Base-by-base conservation (phyloP, 345 rosid species). In the Passiflora organensis region DNA sequence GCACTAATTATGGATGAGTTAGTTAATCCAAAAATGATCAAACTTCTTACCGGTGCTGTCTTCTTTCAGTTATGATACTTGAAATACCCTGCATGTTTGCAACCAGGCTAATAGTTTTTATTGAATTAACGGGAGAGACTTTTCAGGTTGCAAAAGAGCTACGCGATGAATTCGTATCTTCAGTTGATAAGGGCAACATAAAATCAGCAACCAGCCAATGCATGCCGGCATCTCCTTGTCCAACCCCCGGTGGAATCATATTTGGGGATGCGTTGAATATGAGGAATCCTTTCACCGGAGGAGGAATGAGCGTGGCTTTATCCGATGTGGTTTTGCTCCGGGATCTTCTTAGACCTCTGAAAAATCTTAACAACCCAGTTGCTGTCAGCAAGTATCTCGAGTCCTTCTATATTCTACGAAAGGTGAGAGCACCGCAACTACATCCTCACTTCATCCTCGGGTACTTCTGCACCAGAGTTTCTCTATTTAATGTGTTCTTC, bases 221-320 rank as follows among this genome's bases (percentile, higher is more conserved):
- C 76, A 79, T 82, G 84, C 79, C 87, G 13, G 84, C 80, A 51
- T 72, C 58, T 42, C 84, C 82, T 17, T 22, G 50, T 39, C 84
- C 84, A 6, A 78, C 78, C 2, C 76, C 87, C 4, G 80, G 87
- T 11, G 83, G 83, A 8, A 58, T 81, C 43, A 36, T 78, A 42
- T 43, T 78, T 69, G 83, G 83, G 6, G 82, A 76, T 74, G 78
- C 83, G 55, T 76, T 78, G 60, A 78, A 81, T 68, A 76, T 81
- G 83, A 76, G 83, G n/a, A 83, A 81, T 62, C 83, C 86, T 32
- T 55, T 76, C 20, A 78, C 86, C 2, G 86, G 86, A 13, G 86
- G 83, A 48, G 86, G 86, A 62, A 81, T 81, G 86, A 78, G 83
- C 8, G 84, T 79, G 43, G 84, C 79, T 32, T 61, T 82, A 13